A percentile compares a stretch with the other conserved stretches of the same genome.
Conservation (phyloP, 495 filamentous ascomycete genomes). For the Xylaria sp. region DNA sequence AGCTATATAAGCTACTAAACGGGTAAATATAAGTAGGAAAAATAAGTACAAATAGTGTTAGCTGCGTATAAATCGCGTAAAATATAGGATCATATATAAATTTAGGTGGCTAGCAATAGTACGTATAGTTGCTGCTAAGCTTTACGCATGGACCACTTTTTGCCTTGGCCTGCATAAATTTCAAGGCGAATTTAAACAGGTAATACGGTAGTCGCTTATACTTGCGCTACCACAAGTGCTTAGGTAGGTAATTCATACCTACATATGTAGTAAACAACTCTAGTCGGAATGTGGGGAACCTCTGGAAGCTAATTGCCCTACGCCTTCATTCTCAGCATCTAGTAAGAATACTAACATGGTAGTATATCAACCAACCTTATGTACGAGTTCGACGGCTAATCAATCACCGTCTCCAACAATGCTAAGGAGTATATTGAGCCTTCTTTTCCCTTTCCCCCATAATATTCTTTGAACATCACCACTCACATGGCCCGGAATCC, state of each 20-base stretch:
- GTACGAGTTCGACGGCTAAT: not conserved
- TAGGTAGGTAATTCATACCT: not conserved
- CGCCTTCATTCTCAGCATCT: not conserved
- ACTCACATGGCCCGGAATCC: not conserved
- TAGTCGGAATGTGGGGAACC: not conserved
- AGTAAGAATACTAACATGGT: no score
- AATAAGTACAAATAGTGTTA: no score
- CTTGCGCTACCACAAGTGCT: not conserved
- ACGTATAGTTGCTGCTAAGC: no score
- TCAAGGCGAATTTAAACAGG: no score
- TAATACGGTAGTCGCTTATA: slow-evolving; percentile 5
- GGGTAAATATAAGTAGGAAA: no score
- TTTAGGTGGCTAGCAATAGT: no score
- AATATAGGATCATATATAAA: no score
- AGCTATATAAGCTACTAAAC: no score
- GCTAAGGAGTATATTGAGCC: not conserved
- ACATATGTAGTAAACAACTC: slow-evolving; percentile 4
- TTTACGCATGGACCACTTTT: no score
- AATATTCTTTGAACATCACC: not conserved
- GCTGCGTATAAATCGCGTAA: no score
- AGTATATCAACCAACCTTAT: not conserved
- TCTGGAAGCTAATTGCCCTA: not conserved
- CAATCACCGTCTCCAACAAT: not conserved
- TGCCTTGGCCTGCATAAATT: no score
- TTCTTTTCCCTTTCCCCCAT: not conserved